These are phyloP conservation scores for Apiospora hydei DNA, from an alignment of 2,329 filamentous ascomycete genomes.

Conservation along the genomic window DNA sequence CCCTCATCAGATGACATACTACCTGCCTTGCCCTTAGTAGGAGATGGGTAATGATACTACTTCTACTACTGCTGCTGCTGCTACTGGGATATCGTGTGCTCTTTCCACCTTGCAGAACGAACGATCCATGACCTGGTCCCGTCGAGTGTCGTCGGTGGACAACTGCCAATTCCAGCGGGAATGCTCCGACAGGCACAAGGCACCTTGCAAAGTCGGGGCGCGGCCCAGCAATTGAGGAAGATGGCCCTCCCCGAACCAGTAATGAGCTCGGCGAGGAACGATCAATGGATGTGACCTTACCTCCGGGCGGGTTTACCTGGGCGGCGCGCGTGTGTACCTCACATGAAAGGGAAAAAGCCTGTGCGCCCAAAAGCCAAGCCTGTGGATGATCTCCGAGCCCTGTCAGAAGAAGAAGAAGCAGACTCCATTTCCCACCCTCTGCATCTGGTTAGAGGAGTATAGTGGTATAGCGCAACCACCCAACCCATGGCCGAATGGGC, in stretches of 20 bases:
- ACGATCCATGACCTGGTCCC: neutral
- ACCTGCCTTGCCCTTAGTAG: neutral
- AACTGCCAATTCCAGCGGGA: neutral
- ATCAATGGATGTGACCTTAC: neutral
- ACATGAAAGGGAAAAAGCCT: too few species aligned
- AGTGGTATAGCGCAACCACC: neutral
- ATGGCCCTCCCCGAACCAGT: neutral
- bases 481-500: neutral
- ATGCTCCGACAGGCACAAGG: neutral
- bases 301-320: neutral
- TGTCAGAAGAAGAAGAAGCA: neutral
- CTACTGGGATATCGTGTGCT: neutral
- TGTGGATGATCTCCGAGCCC: neutral
- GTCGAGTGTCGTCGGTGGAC: neutral
- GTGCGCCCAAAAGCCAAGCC: neutral
- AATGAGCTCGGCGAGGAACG: constrained; percentile 3
- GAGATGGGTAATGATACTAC: neutral
- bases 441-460: neutral
- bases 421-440: neutral
- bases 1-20: constrained; percentile 3
- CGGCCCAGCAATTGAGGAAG: neutral
- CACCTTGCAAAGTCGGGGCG: neutral
- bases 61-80: neutral
- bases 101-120: neutral
- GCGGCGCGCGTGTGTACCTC: too few species aligned